These are phyloP conservation scores for Cladophialophora bantiana DNA, from an alignment of 2,329 filamentous ascomycete species.

Conservation along the genomic window DNA sequence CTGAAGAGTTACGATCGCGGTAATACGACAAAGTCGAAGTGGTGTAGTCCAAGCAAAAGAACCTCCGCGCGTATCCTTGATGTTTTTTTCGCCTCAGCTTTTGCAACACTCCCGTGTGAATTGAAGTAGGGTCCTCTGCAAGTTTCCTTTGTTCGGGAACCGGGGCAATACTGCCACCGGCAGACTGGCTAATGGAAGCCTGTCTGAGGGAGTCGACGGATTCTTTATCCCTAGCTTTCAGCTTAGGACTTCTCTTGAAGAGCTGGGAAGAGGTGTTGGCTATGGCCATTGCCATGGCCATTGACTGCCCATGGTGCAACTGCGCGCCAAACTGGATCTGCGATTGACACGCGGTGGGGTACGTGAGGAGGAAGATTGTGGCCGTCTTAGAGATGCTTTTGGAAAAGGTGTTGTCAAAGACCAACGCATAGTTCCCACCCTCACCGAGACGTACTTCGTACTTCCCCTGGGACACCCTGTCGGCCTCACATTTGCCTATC, in stretches of 20 bases:
- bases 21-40: conserved; percentile 97
- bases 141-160: conserved; percentile 19
- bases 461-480: conserved; percentile 90
- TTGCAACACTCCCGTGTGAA: conserved; percentile 83
- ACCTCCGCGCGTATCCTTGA: conserved; percentile 89
- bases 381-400: conserved; percentile 94
- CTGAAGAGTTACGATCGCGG: conserved; percentile 90
- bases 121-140: conserved; percentile 52
- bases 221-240: conserved; percentile 52
- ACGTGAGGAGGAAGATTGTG: conserved; percentile 92
- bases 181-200: conserved; percentile 37
- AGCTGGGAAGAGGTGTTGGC: conserved; percentile 25
- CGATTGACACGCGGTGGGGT: conserved; percentile 73
- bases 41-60: conserved; percentile 94
- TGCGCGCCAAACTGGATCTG: conserved; percentile 53
- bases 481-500: conserved; percentile 94
- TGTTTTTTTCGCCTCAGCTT: conserved; percentile 93
- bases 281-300: conserved; percentile 53
- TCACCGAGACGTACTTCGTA: conserved; percentile 77
- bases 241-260: conserved; percentile 48
- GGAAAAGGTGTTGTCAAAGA: conserved; percentile 99
- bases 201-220: conserved; percentile 60
- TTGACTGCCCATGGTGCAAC: conserved; percentile 61
- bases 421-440: conserved; percentile 92
- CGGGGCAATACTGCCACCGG: conserved; percentile 22